Base-by-base conservation (phyloP, 768 basidiomycete species). In the Stropharia rugosoannulata region DNA sequence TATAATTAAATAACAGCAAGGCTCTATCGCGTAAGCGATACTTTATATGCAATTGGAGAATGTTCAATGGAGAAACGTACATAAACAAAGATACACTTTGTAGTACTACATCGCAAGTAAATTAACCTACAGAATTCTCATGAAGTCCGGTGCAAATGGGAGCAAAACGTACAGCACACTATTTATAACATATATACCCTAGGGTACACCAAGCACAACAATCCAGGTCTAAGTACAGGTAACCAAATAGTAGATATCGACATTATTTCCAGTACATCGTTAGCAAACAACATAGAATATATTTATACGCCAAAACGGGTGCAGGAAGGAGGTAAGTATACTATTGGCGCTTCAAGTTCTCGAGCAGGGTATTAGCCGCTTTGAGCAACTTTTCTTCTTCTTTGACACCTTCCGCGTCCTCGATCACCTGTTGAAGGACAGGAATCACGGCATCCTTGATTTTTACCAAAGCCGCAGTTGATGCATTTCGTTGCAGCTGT, bases 401-500 rank as follows among this genome's bases (percentile, higher is more conserved):
- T n/a, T 66, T 72, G 18, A 62, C 61, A 1, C 57, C 62, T 60
- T 77, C 65, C 32, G 71, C 64, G 62, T 68, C 66, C 57, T 78
- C 76, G 2, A 71, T 71, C n/a, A 83, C 62, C 56, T 77, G 78
- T 57, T 82, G 77, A 35, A 91, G 63, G 18, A 80, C 77, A 9
- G 81, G 77, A 46, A 73, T 68, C 22, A 81, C 72, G 42, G 70
- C 69, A 5, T 79, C 80, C 68, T 85, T 83, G 50, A 91, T 64
- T 35, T 67, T 71, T 22, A 71, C 68, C 53, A 84, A 67, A 29
- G 80, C 76, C 4, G 79, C 77, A 6, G 78, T 78, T 8, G 79
- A 67, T 3, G 75, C 71, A 62, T 84, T 77, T 61, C 79, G 80
- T 35, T 80, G 80, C 16, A 90, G 65, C 59, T 90, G 86, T 39